Evolutionary conservation across 1,139 yeast species (phyloP).

Genomic region (Yamadazyma oceani): DNA sequence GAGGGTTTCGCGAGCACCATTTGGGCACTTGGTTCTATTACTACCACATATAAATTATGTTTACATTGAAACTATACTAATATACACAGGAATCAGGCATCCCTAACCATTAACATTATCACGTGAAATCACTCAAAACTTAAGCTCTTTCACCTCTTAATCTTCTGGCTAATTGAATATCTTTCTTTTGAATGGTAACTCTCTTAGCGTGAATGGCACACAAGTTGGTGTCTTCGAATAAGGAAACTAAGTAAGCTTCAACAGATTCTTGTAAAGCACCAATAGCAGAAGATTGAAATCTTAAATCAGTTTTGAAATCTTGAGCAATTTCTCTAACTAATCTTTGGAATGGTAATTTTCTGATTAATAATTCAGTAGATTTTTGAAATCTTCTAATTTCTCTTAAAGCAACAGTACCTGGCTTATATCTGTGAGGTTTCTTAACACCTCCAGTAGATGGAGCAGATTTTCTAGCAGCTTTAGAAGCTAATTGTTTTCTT

Average conservation of each 20-base stretch:
- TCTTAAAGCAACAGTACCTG: slow-evolving; percentile 99
- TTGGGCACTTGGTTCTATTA: neutral
- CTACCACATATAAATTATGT: neutral
- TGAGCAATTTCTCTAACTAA: slow-evolving; percentile 97
- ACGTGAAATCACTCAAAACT: no score
- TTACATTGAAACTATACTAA: slow-evolving; percentile 4
- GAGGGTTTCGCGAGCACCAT: neutral
- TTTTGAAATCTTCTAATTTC: slow-evolving; percentile 99
- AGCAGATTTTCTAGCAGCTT: slow-evolving; percentile 99
- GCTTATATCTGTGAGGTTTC: slow-evolving; percentile 99
- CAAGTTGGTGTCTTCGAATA: slow-evolving; percentile 95
- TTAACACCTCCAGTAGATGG: slow-evolving; percentile 98
- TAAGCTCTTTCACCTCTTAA: slow-evolving; percentile 95
- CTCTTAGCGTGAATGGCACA: slow-evolving; percentile 99
- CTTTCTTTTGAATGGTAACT: slow-evolving; percentile 99
- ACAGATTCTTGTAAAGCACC: slow-evolving; percentile 99
- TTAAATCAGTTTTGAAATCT: slow-evolving; percentile 96
- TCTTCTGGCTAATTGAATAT: slow-evolving; percentile 98
- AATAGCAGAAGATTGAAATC: slow-evolving; percentile 98
- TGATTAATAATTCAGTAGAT: slow-evolving; percentile 93
- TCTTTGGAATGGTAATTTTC: slow-evolving; percentile 99
- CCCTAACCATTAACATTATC: neutral
- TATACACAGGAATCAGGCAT: slow-evolving; percentile 6
- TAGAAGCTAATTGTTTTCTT: slow-evolving; percentile 98
- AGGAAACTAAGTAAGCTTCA: slow-evolving; percentile 90